Conservation (phyloP, 139 green algal species). For the Diplosphaera chodatii region DNA sequence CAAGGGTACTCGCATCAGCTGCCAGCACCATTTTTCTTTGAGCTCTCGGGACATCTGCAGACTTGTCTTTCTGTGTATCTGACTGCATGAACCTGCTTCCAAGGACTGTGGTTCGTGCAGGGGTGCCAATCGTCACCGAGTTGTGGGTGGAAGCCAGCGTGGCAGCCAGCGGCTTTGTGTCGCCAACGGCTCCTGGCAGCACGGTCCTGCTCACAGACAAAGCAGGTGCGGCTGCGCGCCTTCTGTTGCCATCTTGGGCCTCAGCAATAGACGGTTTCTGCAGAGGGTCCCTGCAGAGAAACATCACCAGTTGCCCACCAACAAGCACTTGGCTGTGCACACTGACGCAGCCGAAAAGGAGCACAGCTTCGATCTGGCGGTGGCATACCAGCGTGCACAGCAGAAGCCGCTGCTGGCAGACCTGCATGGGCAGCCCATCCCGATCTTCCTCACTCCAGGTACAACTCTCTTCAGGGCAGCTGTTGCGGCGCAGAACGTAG, state of each 20-base stretch:
- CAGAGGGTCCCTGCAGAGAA: too few species aligned
- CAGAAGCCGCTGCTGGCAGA: neutral
- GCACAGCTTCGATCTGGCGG: neutral
- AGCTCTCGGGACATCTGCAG: too few species aligned
- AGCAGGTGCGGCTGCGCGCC: neutral
- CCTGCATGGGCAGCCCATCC: neutral
- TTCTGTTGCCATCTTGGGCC: too few species aligned
- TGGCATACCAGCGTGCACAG: neutral
- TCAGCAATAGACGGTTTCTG: too few species aligned
- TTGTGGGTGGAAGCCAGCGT: neutral
- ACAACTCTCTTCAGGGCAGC: too few species aligned
- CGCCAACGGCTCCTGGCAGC: too few species aligned
- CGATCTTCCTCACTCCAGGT: neutral
- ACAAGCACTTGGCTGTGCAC: too few species aligned
- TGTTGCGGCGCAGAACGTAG: too few species aligned
- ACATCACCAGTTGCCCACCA: too few species aligned
- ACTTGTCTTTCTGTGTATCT: too few species aligned
- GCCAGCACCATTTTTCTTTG: too few species aligned
- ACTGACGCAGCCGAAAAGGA: neutral
- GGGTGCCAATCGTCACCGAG: neutral
- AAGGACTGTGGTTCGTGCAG: neutral
- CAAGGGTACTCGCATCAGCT: neutral
- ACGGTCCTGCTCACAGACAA: neutral
- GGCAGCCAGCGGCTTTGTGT: neutral
- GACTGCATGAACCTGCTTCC: too few species aligned